Evolutionary conservation across 352 stramenopile genomes (phyloP), one percentile per base, ranked within the genome.

Genomic region (Pythium plurisporium): DNA sequence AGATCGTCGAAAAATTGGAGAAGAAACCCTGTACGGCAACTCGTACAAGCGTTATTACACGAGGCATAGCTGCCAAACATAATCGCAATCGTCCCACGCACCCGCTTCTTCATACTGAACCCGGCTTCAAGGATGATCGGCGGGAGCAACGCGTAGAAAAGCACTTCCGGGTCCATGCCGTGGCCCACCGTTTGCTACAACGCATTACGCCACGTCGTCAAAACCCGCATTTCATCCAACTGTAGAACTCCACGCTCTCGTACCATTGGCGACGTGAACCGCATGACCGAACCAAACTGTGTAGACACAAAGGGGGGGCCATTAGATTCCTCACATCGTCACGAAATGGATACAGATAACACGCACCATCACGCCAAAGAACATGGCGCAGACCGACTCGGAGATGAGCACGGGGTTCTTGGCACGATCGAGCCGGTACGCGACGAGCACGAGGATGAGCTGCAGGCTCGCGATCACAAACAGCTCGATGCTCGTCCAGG

Each of bases 51-150:
- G n/a, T n/a, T n/a, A n/a, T n/a, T n/a, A n/a, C n/a, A n/a, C n/a
- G n/a, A n/a, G n/a, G n/a, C n/a, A n/a, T n/a, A n/a, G n/a, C n/a
- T n/a, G n/a, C n/a, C n/a, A n/a, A n/a, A n/a, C n/a, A n/a, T n/a
- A n/a, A 25, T 44, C 9, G 38, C n/a, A 7, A 23, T 44, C 5
- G 2, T 25, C 5, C 5, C n/a, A 57, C 69, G 31, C 76, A 89
- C 83, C 51, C 77, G 72, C 62, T 92, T 92, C 69, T 94, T 92
- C 81, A 93, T 94, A 49, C 76, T 93, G 54, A 94, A 94, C 8
- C 85, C 85, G 15, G 82, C 85, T 59, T 94, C 85, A 12, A 93
- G 56, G 33, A 94, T 94, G 64, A 94, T 94, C 29, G 85, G 85
- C 11, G 85, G 85, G 17, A 94, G 60, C 23, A 79, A 37, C 76